Conservation (phyloP, 1,284 basidiomycete species). For the Boletus sp. region DNA sequence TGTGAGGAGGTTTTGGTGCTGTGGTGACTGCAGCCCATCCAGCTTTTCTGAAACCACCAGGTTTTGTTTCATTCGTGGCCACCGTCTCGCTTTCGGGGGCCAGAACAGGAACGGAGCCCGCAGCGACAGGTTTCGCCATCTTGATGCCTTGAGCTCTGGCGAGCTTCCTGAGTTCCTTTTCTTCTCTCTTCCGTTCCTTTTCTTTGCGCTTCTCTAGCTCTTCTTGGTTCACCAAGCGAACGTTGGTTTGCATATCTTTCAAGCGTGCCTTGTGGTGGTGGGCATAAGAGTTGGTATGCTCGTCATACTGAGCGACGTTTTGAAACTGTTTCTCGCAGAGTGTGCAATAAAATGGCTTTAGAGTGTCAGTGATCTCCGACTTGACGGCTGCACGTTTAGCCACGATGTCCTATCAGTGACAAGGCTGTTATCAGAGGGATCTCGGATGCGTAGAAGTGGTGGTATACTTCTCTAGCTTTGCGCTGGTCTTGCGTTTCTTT, state of each 20-base stretch:
- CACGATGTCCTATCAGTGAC: slow-evolving; percentile 52
- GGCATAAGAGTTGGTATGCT: slow-evolving; percentile 81
- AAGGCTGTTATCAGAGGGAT: slow-evolving; percentile 2
- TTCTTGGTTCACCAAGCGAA: slow-evolving; percentile 56
- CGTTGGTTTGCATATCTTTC: slow-evolving; percentile 71
- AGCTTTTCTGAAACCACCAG: slow-evolving; percentile 52
- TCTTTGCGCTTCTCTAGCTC: slow-evolving; percentile 73
- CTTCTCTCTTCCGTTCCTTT: slow-evolving; percentile 78
- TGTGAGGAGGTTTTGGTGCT: slow-evolving; percentile 12
- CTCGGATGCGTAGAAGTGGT: background rate
- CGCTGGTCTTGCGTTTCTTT: slow-evolving; percentile 78
- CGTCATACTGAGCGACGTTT: slow-evolving; percentile 79
- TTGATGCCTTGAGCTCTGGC: slow-evolving; percentile 76
- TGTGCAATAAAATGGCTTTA: slow-evolving; percentile 73
- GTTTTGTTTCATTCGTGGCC: slow-evolving; percentile 30
- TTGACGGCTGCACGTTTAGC: slow-evolving; percentile 65
- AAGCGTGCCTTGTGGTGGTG: slow-evolving; percentile 79
- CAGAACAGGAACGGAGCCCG: slow-evolving; percentile 25
- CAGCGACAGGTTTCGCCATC: slow-evolving; percentile 49
- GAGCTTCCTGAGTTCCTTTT: slow-evolving; percentile 76
- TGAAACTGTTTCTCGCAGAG: slow-evolving; percentile 83
- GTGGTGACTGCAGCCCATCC: slow-evolving; percentile 57
- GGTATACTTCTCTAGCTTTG: slow-evolving; percentile 60
- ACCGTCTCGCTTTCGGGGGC: slow-evolving; percentile 21
- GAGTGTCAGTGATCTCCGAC: slow-evolving; percentile 61